Percentiles rank a stretch among this genome's conserved stretches.
These are phyloP conservation scores for Plasmodium ovale DNA, from an alignment of 169 alveolate genomes.

Conservation along the genomic window DNA sequence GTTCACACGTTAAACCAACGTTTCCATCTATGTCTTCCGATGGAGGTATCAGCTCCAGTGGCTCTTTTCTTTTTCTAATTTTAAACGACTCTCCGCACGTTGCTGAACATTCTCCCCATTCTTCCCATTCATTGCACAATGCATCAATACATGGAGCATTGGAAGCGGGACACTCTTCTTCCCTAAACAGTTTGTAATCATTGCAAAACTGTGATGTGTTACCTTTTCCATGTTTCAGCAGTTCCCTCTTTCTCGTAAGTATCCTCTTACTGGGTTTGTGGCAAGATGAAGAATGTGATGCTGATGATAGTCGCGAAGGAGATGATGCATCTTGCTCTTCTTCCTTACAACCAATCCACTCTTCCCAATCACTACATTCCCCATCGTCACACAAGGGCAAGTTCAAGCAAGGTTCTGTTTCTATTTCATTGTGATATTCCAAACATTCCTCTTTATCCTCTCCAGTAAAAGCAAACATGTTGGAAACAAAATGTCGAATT, in stretches of 20 bases:
- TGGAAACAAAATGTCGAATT: conserved; percentile 43
- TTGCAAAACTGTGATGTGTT: conserved; percentile 30
- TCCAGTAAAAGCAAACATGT: conserved; percentile 17
- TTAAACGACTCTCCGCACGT: conserved; percentile 62
- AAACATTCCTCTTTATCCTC: conserved; percentile 26
- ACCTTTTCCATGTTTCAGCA: conserved; percentile 16
- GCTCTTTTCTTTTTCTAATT: conserved; percentile 50
- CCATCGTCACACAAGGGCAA: conserved; percentile 45
- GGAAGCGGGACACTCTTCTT: conserved; percentile 57
- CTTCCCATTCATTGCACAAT: conserved; percentile 73
- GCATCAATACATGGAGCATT: conserved; percentile 50
- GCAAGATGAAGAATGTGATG: background rate
- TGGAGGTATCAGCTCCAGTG: conserved; percentile 61
- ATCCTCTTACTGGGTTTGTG: conserved; percentile 43
- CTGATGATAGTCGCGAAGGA: background rate
- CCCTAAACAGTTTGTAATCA: conserved; percentile 47
- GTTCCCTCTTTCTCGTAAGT: conserved; percentile 40
- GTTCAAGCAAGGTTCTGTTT: conserved; percentile 43
- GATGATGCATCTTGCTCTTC: background rate
- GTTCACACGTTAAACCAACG: conserved; percentile 65
- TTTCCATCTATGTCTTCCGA: conserved; percentile 60
- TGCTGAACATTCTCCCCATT: conserved; percentile 69
- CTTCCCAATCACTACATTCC: conserved; percentile 68
- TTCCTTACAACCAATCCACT: conserved; percentile 44
- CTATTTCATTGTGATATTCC: conserved; percentile 42